Percentiles rank a stretch among this genome's conserved stretches.
Conservation (phyloP, 2,329 filamentous ascomycete species). For the Ilyonectria robusta region DNA sequence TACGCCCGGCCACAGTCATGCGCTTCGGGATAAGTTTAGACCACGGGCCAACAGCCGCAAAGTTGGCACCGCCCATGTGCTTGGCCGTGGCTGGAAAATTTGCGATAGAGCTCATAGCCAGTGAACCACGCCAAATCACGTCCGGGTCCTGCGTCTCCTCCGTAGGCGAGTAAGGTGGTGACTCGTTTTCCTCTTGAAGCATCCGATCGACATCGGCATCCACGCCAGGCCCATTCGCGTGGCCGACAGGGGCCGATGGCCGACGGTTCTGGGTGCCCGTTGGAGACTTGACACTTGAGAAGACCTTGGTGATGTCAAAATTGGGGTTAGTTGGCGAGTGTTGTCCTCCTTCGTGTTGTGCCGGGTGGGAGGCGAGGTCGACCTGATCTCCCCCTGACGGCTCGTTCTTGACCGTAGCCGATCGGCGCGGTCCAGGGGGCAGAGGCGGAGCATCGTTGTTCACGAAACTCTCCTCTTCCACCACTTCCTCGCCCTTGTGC, state of each 20-base stretch:
- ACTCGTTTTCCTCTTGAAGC: constrained; percentile 84
- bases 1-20: constrained; percentile 82
- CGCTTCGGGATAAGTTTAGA: constrained; percentile 79
- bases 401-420: constrained; percentile 54
- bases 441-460: constrained; percentile 54
- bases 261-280: constrained; percentile 63
- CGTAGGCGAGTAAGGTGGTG: constrained; percentile 86
- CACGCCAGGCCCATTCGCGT: constrained; percentile 72
- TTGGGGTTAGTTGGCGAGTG: constrained; percentile 69
- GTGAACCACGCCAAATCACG: constrained; percentile 82
- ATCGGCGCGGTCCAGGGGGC: constrained; percentile 40
- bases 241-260: constrained; percentile 62
- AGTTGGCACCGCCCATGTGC: constrained; percentile 87
- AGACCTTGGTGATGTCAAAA: constrained; percentile 90
- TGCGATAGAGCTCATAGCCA: constrained; percentile 83
- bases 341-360: constrained; percentile 63
- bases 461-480: constrained; percentile 79
- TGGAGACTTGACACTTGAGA: constrained; percentile 86
- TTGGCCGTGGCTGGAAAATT: constrained; percentile 84
- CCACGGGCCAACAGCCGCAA: constrained; percentile 77
- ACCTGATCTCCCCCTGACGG: constrained; percentile 44
- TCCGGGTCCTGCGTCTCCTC: constrained; percentile 78
- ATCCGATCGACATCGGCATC: constrained; percentile 94
- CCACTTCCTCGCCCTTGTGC: constrained; percentile 93
- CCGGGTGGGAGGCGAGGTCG: constrained; percentile 47